Percentiles rank a stretch among this genome's conserved stretches.
Evolutionary conservation across 164 flowering plant genomes (phyloP).

Genomic region (Saururus chinensis): DNA sequence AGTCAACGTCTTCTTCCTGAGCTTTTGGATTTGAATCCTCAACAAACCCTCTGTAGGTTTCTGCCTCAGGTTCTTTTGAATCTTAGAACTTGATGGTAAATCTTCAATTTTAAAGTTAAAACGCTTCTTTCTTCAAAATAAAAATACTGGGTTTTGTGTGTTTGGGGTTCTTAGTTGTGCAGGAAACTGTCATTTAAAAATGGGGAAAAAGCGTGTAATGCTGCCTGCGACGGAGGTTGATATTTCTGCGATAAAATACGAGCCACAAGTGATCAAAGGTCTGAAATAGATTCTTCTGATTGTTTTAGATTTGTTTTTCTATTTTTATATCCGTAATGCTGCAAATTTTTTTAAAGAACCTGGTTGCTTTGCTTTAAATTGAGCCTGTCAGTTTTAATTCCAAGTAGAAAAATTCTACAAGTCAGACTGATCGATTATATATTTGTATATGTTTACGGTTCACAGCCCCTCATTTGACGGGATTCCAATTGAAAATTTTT

Average conservation of each 20-base stretch:
- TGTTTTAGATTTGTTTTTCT: neutral
- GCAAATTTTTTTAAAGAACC: neutral
- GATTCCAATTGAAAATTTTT: slow-evolving; percentile 45
- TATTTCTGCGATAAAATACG: slow-evolving; percentile 43
- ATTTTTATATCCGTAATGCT: neutral
- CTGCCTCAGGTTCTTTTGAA: too few relatives aligned
- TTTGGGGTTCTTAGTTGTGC: too few relatives aligned
- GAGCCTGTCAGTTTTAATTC: neutral
- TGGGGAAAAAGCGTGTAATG: slow-evolving; percentile 33
- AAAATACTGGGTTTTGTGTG: too few relatives aligned
- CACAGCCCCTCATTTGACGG: slow-evolving; percentile 75
- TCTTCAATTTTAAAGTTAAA: too few relatives aligned
- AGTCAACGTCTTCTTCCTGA: too few relatives aligned
- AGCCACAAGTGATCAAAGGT: slow-evolving; percentile 41
- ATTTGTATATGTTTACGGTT: neutral
- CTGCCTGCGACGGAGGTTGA: slow-evolving; percentile 55
- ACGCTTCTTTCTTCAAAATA: too few relatives aligned
- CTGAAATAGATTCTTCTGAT: neutral
- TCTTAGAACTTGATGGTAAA: too few relatives aligned
- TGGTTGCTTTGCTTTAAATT: neutral
- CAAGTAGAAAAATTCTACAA: neutral
- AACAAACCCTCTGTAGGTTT: too few relatives aligned
- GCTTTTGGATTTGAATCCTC: too few relatives aligned
- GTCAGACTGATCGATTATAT: neutral
- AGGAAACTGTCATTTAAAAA: neutral